Percentiles rank a stretch among this genome's conserved stretches.
Evolutionary conservation across 192 early-diverging fungal genomes (phyloP).

Genomic region (Mortierella alpina): DNA sequence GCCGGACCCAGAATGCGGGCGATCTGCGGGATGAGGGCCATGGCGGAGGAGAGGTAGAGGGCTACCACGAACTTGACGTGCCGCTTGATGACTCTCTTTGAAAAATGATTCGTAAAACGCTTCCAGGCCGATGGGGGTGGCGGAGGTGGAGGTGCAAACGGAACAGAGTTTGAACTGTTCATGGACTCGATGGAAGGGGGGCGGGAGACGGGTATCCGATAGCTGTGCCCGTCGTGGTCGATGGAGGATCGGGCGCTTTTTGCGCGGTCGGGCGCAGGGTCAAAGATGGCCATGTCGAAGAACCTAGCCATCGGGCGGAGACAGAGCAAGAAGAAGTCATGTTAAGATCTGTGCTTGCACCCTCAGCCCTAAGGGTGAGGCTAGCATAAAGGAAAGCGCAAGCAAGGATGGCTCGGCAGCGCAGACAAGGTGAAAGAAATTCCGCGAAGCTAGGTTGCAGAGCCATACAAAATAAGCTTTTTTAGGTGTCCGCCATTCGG

Average conservation of each 20-base stretch:
- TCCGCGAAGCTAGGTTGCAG: no score
- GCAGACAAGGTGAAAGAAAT: no score
- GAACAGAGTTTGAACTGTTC: constrained; percentile 46
- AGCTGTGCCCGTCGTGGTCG: constrained; percentile 28
- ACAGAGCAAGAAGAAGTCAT: neutral
- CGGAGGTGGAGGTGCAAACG: constrained; percentile 41
- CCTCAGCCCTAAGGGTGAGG: neutral
- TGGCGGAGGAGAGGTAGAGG: constrained; percentile 33
- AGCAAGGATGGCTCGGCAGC: no score
- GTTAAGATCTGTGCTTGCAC: neutral
- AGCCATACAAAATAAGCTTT: no score
- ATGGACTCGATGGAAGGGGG: constrained; percentile 46
- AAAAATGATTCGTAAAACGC: constrained; percentile 52
- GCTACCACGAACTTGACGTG: constrained; percentile 58
- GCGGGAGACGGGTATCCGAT: constrained; percentile 23
- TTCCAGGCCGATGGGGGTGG: constrained; percentile 44
- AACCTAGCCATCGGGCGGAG: constrained; percentile 19
- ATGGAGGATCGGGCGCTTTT: constrained; percentile 34
- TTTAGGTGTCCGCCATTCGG: neutral
- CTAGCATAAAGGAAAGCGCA: no score
- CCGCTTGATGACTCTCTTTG: constrained; percentile 52
- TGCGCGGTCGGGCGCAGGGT: constrained; percentile 28
- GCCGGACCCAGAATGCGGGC: constrained; percentile 26
- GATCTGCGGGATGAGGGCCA: constrained; percentile 49
- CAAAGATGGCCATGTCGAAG: constrained; percentile 53